These are phyloP conservation scores for Candida ipomoeae DNA, from an alignment of 805 yeast genomes.

Conservation along the genomic window DNA sequence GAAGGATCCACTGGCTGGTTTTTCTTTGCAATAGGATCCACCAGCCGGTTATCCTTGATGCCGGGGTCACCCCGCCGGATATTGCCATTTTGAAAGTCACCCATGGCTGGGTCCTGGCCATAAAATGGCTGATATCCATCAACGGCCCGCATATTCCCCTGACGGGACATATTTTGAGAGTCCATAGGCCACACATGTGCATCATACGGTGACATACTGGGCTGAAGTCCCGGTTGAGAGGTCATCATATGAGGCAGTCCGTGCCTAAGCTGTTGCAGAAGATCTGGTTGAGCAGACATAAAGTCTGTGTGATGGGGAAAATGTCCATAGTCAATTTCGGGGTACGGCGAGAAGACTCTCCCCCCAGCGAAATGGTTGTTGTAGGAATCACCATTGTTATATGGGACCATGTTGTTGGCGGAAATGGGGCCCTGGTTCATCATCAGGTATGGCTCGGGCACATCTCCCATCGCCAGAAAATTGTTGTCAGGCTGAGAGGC, in stretches of 20 bases:
- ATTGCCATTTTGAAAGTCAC: neutral
- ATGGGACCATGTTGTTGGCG: neutral
- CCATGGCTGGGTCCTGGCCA: neutral
- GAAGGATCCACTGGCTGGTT: neutral
- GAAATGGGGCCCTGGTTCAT: neutral
- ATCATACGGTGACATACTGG: neutral
- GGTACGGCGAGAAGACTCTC: neutral
- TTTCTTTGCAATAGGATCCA: neutral
- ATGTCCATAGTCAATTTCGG: slow-evolving; percentile 16
- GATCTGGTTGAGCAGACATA: slow-evolving; percentile 27
- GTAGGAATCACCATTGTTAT: neutral
- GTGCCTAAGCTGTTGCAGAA: slow-evolving; percentile 35
- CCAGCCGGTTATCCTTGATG: neutral
- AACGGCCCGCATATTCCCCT: neutral
- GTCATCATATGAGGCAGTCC: slow-evolving; percentile 19
- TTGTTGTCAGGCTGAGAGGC: neutral
- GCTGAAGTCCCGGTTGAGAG: slow-evolving; percentile 4
- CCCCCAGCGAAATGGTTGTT: neutral
- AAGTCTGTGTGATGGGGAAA: slow-evolving; percentile 27
- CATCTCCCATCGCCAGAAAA: neutral
- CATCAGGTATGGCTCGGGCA: neutral
- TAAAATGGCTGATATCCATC: neutral
- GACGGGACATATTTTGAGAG: neutral
- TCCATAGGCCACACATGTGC: neutral
- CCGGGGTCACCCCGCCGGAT: neutral